Evolutionary conservation across 805 yeast species (phyloP).

Genomic region (Zygoascus flipseniorum): DNA sequence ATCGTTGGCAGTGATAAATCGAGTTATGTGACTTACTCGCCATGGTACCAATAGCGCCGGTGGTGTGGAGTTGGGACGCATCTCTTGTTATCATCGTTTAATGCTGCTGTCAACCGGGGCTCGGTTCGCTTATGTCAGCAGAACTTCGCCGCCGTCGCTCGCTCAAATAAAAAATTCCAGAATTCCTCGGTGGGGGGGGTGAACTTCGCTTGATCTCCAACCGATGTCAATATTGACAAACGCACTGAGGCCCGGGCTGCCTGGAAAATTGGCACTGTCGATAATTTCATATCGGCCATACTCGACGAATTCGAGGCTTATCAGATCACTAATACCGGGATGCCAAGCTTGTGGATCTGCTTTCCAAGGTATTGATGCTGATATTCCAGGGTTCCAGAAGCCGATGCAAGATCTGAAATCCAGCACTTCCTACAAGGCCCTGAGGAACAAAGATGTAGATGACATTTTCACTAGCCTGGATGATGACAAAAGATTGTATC

Average conservation of each 20-base stretch:
- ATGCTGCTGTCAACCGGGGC: no score
- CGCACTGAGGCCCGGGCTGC: no score
- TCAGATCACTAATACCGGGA: not conserved
- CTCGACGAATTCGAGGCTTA: not conserved
- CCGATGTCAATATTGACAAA: no score
- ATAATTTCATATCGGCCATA: not conserved
- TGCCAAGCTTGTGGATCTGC: slow-evolving; percentile 1
- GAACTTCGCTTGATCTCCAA: no score
- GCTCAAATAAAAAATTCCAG: no score
- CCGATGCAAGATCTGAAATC: not conserved
- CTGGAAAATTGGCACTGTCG: not conserved
- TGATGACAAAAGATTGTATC: slow-evolving; percentile 11
- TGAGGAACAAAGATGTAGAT: not conserved
- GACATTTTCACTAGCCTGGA: slow-evolving; percentile 8
- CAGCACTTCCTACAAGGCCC: not conserved
- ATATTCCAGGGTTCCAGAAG: not conserved
- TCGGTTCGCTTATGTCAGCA: no score
- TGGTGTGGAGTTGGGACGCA: no score
- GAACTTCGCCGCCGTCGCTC: no score
- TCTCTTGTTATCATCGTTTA: no score
- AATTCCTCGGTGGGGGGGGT: no score
- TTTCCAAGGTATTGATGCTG: not conserved
- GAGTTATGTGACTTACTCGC: not conserved
- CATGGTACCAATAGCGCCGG: not conserved
- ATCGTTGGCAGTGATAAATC: slow-evolving; percentile 44